These are phyloP conservation scores for Penicillium coffeae DNA, from an alignment of 495 filamentous ascomycete genomes.

Conservation along the genomic window DNA sequence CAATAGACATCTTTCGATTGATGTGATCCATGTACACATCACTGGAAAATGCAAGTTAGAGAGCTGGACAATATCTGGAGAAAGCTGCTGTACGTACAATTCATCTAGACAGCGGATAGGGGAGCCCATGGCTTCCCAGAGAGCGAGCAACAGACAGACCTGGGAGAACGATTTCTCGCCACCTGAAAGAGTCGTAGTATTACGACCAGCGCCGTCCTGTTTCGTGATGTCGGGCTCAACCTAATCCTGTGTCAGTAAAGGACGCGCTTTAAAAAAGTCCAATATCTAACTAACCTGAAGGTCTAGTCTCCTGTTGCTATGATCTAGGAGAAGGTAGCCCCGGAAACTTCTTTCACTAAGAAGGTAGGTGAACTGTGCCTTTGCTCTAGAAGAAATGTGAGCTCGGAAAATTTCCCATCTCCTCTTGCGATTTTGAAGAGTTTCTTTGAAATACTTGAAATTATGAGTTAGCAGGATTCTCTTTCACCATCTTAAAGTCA, in stretches of 20 bases:
- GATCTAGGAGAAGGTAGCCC: conserved; percentile 74
- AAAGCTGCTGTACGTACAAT: conserved; percentile 55
- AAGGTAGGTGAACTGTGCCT: conserved; percentile 81
- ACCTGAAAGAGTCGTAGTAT: conserved; percentile 87
- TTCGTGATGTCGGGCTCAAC: conserved; percentile 76
- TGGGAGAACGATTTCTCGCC: conserved; percentile 98
- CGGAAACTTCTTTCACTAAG: conserved; percentile 86
- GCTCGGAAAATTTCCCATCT: conserved; percentile 79
- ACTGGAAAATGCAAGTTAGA: conserved; percentile 36
- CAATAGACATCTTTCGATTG: conserved; percentile 88
- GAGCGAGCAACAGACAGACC: conserved; percentile 83
- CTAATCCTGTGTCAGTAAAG: conserved; percentile 21
- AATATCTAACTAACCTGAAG: conserved; percentile 54
- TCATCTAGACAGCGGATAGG: conserved; percentile 94
- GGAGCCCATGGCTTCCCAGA: conserved; percentile 98
- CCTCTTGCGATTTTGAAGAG: conserved; percentile 64
- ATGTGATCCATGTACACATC: conserved; percentile 99
- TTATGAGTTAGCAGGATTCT: neutral
- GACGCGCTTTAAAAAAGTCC: neutral
- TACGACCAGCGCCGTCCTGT: conserved; percentile 61
- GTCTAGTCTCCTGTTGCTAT: conserved; percentile 66
- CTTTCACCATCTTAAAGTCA: neutral
- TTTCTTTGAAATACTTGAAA: conserved; percentile 53
- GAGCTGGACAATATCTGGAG: neutral
- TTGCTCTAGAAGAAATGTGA: conserved; percentile 77